Evolutionary conservation across 2,329 filamentous ascomycete genomes (phyloP).

Genomic region (Ceratocystis ficicola): DNA sequence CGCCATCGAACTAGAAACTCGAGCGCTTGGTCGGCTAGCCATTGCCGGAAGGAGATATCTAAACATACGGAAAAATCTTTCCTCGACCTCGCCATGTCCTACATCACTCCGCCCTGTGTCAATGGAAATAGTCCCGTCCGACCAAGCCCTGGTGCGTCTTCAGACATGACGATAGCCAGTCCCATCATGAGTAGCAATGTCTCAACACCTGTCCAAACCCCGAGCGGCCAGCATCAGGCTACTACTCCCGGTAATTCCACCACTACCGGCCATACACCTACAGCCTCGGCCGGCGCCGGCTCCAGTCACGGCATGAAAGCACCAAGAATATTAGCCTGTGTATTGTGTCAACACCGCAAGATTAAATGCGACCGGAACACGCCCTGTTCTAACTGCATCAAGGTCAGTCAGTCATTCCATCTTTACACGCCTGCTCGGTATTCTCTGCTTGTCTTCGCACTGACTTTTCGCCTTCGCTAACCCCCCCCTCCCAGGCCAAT

Average conservation of each 20-base stretch:
- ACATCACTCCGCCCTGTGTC: conserved; percentile 11
- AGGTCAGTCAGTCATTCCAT: conserved; percentile 32
- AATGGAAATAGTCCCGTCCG: conserved; percentile 14
- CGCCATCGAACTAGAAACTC: no score
- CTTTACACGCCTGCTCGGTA: neutral
- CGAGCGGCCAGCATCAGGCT: conserved; percentile 6
- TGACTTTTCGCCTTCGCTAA: neutral
- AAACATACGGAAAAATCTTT: no score
- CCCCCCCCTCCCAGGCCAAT: conserved; percentile 34
- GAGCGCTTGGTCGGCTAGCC: no score
- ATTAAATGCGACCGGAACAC: conserved; percentile 50
- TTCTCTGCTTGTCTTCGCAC: neutral
- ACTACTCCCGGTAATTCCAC: conserved; percentile 14
- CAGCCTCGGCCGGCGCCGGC: conserved; percentile 13
- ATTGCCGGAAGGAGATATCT: no score
- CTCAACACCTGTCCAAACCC: conserved; percentile 18
- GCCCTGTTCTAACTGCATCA: conserved; percentile 48
- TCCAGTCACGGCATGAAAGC: conserved; percentile 28
- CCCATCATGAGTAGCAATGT: conserved; percentile 11
- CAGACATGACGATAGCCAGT: conserved; percentile 15
- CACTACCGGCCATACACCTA: conserved; percentile 22
- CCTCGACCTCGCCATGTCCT: neutral
- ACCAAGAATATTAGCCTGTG: conserved; percentile 41
- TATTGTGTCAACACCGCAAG: conserved; percentile 49
- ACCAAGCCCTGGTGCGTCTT: conserved; percentile 10